phyloP scores from a whole-genome alignment of 2,329 filamentous ascomycete genomes.

The Ceratocystis cubensis region DNA sequence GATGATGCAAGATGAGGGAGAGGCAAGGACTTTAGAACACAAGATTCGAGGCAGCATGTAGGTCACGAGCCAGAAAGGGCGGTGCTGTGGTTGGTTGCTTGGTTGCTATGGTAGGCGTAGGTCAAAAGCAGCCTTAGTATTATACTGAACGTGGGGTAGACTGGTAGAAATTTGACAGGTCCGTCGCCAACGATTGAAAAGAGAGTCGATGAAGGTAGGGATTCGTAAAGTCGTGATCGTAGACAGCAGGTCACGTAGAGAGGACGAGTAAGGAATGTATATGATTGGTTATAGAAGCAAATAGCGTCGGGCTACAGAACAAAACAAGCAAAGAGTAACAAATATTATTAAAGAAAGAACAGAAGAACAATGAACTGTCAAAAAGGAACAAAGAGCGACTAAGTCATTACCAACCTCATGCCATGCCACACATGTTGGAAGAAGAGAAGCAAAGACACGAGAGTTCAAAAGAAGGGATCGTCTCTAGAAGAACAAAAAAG shows the following conservation, averaged over 20 bases:
- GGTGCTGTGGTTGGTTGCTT: neutral
- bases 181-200: neutral
- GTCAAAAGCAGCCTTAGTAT: neutral
- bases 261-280: neutral
- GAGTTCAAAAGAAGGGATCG: neutral
- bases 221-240: neutral
- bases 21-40: neutral
- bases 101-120: no score
- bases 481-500: neutral
- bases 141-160: neutral
- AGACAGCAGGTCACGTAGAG: neutral
- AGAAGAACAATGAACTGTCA: neutral
- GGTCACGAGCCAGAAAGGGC: neutral
- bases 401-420: neutral
- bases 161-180: neutral
- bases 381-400: constrained; percentile 2
- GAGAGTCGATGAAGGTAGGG: neutral
- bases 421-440: neutral
- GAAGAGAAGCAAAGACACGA: neutral
- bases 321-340: constrained; percentile 3
- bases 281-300: neutral
- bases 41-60: neutral
- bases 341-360: constrained; percentile 2
- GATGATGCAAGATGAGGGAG: neutral
- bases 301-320: neutral